These are phyloP conservation scores for Saccharomyces hybrid DNA, from an alignment of 1,139 yeast species.

Conservation along the genomic window DNA sequence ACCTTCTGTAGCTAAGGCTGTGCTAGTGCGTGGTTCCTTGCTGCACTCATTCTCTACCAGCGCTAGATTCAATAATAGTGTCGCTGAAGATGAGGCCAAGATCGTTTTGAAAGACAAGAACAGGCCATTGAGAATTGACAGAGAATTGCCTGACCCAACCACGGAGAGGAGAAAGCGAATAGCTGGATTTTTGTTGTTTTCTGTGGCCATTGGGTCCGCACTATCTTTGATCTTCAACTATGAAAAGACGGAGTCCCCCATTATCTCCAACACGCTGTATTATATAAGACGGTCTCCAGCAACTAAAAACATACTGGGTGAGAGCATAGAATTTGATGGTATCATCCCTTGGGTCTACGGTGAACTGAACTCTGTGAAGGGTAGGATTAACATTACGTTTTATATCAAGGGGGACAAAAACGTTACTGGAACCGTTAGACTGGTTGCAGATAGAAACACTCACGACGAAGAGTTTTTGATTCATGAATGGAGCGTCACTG, in stretches of 20 bases:
- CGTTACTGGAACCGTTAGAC: conserved; percentile 42
- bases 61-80: conserved; percentile 7
- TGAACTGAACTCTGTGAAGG: conserved; percentile 72
- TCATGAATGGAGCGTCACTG: conserved; percentile 50
- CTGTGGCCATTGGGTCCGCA: conserved; percentile 55
- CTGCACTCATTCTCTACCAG: conserved; percentile 2
- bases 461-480: conserved; percentile 52
- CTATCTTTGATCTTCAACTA: conserved; percentile 77
- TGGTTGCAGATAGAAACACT: conserved; percentile 55
- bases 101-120: conserved; percentile 20
- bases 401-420: conserved; percentile 57
- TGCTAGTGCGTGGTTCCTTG: conserved; percentile 3
- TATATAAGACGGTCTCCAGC: conserved; percentile 69
- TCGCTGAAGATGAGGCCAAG: conserved; percentile 8
- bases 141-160: conserved; percentile 72
- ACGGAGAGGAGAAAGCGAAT: conserved; percentile 42
- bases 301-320: conserved; percentile 64
- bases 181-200: conserved; percentile 52
- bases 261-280: conserved; percentile 80
- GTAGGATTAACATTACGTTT: conserved; percentile 67
- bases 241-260: conserved; percentile 83
- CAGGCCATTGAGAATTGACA: conserved; percentile 50
- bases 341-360: conserved; percentile 90
- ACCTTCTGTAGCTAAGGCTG: background rate
- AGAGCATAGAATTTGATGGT: conserved; percentile 59